Conservation (phyloP, 116 monocot genomes). For the Phalaenopsis hybrid region DNA sequence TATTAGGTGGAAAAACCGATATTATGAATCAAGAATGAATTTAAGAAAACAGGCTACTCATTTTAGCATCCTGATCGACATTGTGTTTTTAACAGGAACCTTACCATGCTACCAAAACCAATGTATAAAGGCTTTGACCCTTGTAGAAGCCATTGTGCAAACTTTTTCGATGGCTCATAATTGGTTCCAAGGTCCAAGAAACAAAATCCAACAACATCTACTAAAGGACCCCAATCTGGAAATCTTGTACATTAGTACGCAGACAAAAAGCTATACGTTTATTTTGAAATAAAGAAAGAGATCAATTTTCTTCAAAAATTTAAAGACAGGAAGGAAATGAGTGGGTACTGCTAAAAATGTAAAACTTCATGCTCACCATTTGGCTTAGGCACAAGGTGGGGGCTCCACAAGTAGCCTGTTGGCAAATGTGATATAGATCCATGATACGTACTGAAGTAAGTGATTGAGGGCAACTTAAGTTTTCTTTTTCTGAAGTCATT, state of each 20-base stretch:
- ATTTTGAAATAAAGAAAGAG: background rate
- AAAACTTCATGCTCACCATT: conserved; percentile 45
- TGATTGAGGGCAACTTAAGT: conserved; percentile 78
- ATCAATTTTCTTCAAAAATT: background rate
- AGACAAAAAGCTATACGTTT: conserved; percentile 1
- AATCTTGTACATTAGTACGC: background rate
- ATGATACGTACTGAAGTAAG: conserved; percentile 91
- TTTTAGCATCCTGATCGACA: background rate
- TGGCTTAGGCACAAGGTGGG: conserved; percentile 87
- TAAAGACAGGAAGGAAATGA: background rate
- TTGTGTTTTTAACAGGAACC: background rate
- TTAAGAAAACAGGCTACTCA: background rate
- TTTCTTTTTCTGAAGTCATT: conserved; percentile 92
- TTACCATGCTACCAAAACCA: conserved; percentile 99
- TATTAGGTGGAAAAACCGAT: background rate
- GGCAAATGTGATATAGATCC: conserved; percentile 96
- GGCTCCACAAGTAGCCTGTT: conserved; percentile 98
- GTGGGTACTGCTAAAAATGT: background rate
- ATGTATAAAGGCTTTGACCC: conserved; percentile 88
- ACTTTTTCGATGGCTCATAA: conserved; percentile 58
- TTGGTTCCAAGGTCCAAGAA: conserved; percentile 78
- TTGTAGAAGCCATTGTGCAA: conserved; percentile 65
- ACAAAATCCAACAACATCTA: conserved; percentile 96
- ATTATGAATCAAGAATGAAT: background rate
- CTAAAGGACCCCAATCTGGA: conserved; percentile 92